These are phyloP conservation scores for Elaeis guineensis DNA, from an alignment of 176 grass and related monocot species.

Conservation along the genomic window DNA sequence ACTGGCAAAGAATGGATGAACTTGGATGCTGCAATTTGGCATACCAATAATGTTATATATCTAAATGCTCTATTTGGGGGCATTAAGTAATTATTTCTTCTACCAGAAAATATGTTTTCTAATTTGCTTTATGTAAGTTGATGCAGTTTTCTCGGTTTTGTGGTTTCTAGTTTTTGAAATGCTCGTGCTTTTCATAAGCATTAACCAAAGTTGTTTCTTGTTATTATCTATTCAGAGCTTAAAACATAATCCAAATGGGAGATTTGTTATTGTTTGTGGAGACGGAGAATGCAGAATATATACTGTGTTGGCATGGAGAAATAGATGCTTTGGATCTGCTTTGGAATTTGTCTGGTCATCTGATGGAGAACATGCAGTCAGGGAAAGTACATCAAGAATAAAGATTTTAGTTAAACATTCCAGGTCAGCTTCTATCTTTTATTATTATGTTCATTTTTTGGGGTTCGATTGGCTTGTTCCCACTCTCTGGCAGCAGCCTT, in stretches of 20 bases:
- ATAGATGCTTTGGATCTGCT: slow-evolving; percentile 92
- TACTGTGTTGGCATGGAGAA: slow-evolving; percentile 91
- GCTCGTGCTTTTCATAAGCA: too few species aligned
- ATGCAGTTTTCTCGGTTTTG: too few species aligned
- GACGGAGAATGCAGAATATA: slow-evolving; percentile 96
- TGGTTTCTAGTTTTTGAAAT: too few species aligned
- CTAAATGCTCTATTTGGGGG: neutral
- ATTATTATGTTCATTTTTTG: neutral
- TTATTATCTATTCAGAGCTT: slow-evolving; percentile 58
- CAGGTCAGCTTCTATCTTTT: slow-evolving; percentile 37
- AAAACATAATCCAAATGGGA: slow-evolving; percentile 91
- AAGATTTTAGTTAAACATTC: slow-evolving; percentile 82
- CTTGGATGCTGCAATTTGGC: too few species aligned
- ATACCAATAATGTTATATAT: neutral
- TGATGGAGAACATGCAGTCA: slow-evolving; percentile 89
- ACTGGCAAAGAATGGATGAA: too few species aligned
- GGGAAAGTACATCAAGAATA: slow-evolving; percentile 94
- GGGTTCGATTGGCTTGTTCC: too few species aligned
- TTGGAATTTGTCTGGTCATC: slow-evolving; percentile 91
- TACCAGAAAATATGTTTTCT: too few species aligned
- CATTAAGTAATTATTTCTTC: too few species aligned
- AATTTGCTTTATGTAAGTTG: too few species aligned
- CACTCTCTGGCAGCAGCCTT: too few species aligned
- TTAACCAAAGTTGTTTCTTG: neutral
- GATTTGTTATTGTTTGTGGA: slow-evolving; percentile 96